Conservation (phyloP, 345 rosid genomes). For the Eutrema yunnanense region DNA sequence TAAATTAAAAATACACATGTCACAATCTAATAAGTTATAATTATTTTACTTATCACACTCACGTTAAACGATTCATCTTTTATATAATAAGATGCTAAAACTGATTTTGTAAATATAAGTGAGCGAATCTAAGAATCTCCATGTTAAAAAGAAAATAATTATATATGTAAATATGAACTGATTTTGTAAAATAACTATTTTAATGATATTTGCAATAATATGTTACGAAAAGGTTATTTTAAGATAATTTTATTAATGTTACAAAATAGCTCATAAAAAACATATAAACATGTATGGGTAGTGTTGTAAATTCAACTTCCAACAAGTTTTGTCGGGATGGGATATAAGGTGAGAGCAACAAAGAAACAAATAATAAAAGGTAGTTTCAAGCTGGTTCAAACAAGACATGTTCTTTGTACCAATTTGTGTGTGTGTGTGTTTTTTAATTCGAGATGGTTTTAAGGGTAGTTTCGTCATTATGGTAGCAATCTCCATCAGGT, state of each 20-base stretch:
- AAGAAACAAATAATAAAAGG: slow-evolving; percentile 7
- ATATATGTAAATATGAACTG: too few species aligned
- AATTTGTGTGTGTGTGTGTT: neutral
- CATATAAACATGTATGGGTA: slow-evolving; percentile 15
- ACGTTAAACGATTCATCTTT: too few species aligned
- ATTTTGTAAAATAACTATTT: too few species aligned
- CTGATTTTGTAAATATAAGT: too few species aligned
- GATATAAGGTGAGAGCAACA: slow-evolving; percentile 9
- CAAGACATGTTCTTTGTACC: slow-evolving; percentile 29
- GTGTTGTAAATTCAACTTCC: slow-evolving; percentile 11
- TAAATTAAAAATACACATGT: too few species aligned
- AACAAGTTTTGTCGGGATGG: slow-evolving; percentile 16
- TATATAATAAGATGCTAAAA: too few species aligned
- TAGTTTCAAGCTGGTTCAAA: neutral
- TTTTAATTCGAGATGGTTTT: neutral
- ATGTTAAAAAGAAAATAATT: too few species aligned
- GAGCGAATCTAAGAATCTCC: too few species aligned
- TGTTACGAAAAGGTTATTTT: too few species aligned
- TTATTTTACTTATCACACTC: too few species aligned
- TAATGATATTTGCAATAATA: too few species aligned
- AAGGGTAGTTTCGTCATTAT: slow-evolving; percentile 3
- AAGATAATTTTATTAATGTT: neutral
- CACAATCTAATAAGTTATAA: too few species aligned
- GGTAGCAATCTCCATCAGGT: neutral
- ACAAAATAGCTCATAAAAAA: neutral